These are phyloP conservation scores for Pseudopyrenochaeta lycopersici DNA, from an alignment of 2,329 filamentous ascomycete species.

Conservation along the genomic window DNA sequence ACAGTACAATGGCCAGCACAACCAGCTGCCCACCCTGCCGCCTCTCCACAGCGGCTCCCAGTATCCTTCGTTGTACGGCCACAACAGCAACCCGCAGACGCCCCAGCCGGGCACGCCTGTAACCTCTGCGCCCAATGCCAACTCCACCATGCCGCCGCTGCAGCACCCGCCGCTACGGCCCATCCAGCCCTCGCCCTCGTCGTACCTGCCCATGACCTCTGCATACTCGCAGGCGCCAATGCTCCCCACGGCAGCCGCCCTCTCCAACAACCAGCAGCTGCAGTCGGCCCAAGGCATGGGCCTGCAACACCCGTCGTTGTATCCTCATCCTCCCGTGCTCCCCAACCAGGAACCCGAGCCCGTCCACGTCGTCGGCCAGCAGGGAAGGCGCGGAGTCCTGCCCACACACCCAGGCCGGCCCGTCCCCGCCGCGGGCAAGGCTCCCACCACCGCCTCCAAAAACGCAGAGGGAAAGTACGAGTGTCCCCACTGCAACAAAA, in stretches of 20 bases:
- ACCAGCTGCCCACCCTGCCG: conserved; percentile 46
- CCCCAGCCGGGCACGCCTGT: conserved; percentile 50
- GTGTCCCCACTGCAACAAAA: conserved; percentile 97
- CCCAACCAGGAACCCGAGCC: conserved; percentile 64
- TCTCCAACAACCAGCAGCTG: conserved; percentile 44
- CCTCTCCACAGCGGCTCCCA: conserved; percentile 44
- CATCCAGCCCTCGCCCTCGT: conserved; percentile 49
- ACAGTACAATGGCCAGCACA: conserved; percentile 40
- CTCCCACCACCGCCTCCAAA: conserved; percentile 86
- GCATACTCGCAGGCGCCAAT: conserved; percentile 47
- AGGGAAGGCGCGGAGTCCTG: conserved; percentile 89
- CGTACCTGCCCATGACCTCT: conserved; percentile 43
- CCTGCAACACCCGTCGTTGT: conserved; percentile 49
- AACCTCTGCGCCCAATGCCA: conserved; percentile 40
- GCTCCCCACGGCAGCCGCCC: conserved; percentile 44
- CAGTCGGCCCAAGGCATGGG: conserved; percentile 51
- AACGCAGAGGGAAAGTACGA: conserved; percentile 98
- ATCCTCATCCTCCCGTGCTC: conserved; percentile 47
- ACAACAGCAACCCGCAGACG: conserved; percentile 50
- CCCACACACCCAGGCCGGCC: conserved; percentile 89
- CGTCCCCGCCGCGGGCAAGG: conserved; percentile 81
- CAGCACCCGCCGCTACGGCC: conserved; percentile 49
- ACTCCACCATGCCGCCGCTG: conserved; percentile 45
- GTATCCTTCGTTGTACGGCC: conserved; percentile 45
- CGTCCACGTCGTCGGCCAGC: conserved; percentile 93